Evolutionary conservation across 2,329 filamentous ascomycete genomes (phyloP).

Genomic region (Ceratocystis variospora): DNA sequence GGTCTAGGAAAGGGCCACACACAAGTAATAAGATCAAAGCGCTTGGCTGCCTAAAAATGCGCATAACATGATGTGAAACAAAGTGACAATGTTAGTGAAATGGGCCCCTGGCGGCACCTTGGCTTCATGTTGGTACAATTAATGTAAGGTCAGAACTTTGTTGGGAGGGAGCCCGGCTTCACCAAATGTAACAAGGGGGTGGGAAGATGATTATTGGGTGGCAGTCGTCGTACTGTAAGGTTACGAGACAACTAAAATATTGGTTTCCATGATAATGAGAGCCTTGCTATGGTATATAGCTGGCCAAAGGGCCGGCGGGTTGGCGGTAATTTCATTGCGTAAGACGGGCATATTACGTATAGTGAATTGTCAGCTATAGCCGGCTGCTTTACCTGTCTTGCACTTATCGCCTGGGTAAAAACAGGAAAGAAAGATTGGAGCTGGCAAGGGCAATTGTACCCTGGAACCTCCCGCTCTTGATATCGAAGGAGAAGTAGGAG

Average conservation of each 20-base stretch:
- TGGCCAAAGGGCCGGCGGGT: neutral
- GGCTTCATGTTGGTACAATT: neutral
- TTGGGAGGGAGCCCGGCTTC: neutral
- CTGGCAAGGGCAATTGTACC: neutral
- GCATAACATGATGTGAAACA: neutral
- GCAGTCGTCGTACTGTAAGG: neutral
- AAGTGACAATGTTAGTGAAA: neutral
- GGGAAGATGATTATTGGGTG: neutral
- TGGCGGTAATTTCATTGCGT: neutral
- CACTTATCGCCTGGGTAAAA: neutral
- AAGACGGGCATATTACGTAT: neutral
- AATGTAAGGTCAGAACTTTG: neutral
- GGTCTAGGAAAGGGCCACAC: neutral
- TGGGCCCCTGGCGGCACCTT: neutral
- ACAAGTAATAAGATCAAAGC: neutral
- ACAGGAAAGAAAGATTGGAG: neutral
- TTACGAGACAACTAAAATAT: neutral
- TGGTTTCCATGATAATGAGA: neutral
- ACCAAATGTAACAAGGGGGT: neutral
- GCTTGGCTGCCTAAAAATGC: conserved; percentile 1
- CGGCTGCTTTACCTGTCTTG: neutral
- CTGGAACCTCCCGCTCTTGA: neutral
- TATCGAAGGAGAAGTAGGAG: neutral
- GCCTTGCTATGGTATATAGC: neutral
- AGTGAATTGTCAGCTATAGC: neutral